These are phyloP conservation scores for Ganoderma leucocontextum DNA, from an alignment of 1,284 basidiomycete species.

Conservation along the genomic window DNA sequence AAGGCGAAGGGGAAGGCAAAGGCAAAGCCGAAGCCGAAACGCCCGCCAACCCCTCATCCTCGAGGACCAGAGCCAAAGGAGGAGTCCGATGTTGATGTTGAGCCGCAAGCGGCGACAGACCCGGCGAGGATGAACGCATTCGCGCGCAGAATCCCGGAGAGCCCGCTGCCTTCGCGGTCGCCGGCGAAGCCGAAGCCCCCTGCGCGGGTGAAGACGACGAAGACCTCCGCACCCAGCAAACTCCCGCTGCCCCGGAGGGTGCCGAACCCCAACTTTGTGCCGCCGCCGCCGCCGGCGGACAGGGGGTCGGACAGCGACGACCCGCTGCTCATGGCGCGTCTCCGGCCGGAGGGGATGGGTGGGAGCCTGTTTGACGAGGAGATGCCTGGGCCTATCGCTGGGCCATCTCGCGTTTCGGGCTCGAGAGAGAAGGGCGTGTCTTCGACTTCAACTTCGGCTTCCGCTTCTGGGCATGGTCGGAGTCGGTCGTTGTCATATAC, in stretches of 20 bases:
- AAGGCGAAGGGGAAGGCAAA: slow-evolving; percentile 3
- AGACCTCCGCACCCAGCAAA: slow-evolving; percentile 15
- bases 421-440: slow-evolving; percentile 6
- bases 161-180: slow-evolving; percentile 62
- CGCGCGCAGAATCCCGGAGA: slow-evolving; percentile 65
- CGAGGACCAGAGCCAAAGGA: not conserved
- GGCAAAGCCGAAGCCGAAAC: not conserved
- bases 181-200: slow-evolving; percentile 66
- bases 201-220: slow-evolving; percentile 41
- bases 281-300: slow-evolving; percentile 2
- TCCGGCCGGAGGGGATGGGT: not conserved
- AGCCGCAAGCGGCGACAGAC: not conserved
- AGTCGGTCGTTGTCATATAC: slow-evolving; percentile 20
- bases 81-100: not conserved
- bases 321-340: slow-evolving; percentile 24
- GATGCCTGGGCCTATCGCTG: slow-evolving; percentile 9
- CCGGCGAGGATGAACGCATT: slow-evolving; percentile 49
- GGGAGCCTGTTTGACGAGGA: slow-evolving; percentile 7
- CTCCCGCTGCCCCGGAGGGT: slow-evolving; percentile 25
- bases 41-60: not conserved
- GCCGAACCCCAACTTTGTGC: slow-evolving; percentile 10
- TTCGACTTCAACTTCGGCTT: slow-evolving; percentile 1
- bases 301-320: slow-evolving; percentile 36
- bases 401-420: slow-evolving; percentile 9
- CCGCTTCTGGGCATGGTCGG: slow-evolving; percentile 18